Conservation (phyloP, 306 rosid genomes). For the Dryas alaskensis region DNA sequence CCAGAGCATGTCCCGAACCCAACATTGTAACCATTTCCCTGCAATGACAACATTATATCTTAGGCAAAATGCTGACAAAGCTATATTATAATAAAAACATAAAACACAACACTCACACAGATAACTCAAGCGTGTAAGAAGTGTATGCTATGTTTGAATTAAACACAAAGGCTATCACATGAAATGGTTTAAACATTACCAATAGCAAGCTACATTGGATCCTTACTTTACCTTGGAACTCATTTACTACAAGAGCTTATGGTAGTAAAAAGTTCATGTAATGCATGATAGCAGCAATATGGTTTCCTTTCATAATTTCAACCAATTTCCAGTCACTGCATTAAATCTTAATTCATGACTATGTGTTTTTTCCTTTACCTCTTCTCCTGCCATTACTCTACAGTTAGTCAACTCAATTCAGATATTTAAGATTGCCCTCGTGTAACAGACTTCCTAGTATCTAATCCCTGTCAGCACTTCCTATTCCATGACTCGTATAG, state of each 20-base stretch:
- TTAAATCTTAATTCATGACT: too few species aligned
- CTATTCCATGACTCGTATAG: too few species aligned
- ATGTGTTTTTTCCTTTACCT: too few species aligned
- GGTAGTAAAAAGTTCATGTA: neutral
- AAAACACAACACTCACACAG: neutral
- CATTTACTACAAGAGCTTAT: too few species aligned
- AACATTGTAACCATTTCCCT: conserved; percentile 78
- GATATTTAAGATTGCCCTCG: too few species aligned
- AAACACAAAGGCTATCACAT: neutral
- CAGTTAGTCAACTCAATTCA: too few species aligned
- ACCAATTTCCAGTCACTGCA: neutral
- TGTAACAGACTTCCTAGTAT: too few species aligned
- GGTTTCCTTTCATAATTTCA: neutral
- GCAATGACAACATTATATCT: conserved; percentile 24
- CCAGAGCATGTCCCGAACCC: conserved; percentile 89
- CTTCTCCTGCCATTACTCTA: too few species aligned
- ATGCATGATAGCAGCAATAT: neutral
- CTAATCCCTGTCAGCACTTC: too few species aligned
- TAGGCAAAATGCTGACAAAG: neutral
- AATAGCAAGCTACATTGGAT: too few species aligned
- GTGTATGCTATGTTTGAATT: neutral
- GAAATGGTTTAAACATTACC: too few species aligned
- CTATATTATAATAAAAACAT: neutral
- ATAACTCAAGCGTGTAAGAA: neutral
- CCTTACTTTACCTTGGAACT: too few species aligned